Base-by-base conservation (phyloP, 495 filamentous ascomycete genomes). In the Xylaria venustula region DNA sequence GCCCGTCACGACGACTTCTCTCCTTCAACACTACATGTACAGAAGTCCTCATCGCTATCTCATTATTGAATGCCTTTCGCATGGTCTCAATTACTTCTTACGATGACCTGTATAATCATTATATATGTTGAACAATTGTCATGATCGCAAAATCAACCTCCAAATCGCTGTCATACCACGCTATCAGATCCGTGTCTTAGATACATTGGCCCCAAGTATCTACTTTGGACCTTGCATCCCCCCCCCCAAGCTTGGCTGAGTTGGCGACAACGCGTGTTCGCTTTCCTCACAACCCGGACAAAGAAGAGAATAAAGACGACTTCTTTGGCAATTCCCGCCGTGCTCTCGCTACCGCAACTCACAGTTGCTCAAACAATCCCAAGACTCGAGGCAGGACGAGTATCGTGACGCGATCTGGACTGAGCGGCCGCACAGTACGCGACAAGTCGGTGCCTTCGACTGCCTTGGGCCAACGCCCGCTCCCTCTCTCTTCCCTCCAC, bases 251-350 rank as follows among this genome's bases (percentile, higher is more conserved):
- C 46, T 60, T 60, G 57, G 57, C 57, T 45, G 57, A 61, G 58
- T 32, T 54, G 50, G 58, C 50, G 42, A 47, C 58, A 37, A 61
- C 58, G 58, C 58, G 58, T 61, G 19, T 47, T 48, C 58, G 58
- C 42, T 46, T 54, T 37, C 44, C 50, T 30, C 30, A 15, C 58
- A 47, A 15, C 57, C 20, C 47, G 36, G 47, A 52, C 57, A 60
- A 52, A 60, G 57, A 42, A 2, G 36, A 25, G 14, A 32, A 9
- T 28, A 6, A 26, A 37, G 7, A 1, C 37, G 7, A 19, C 51
- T 26, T 9, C 30, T 14, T 58, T 58, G 41, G 23, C 17, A 3
- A 9, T 5, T 23, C 4, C 28, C 36, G 11, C 30, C 22, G 14
- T 30, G 30, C 25, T 14, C 8, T 19, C 32, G 30, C 23, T 17